Conservation (phyloP, 805 yeast species). For the Saccharomycopsis sp. region DNA sequence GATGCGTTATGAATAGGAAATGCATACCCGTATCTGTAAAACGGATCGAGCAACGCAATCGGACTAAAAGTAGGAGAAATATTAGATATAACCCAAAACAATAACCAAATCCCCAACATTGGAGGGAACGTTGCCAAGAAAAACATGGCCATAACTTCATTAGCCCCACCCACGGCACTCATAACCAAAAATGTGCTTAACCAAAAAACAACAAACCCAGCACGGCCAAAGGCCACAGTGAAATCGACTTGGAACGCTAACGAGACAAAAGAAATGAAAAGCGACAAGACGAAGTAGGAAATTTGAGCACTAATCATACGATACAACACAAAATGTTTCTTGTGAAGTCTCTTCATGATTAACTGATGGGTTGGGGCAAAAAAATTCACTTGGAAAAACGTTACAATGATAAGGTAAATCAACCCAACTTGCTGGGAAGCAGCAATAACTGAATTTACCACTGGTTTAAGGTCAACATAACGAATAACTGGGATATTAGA, state of each 20-base stretch:
- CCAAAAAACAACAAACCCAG: slow-evolving; percentile 67
- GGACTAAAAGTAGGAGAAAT: slow-evolving; percentile 58
- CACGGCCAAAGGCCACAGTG: slow-evolving; percentile 44
- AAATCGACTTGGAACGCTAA: slow-evolving; percentile 56
- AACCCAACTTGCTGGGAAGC: slow-evolving; percentile 67
- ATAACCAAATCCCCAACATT: slow-evolving; percentile 59
- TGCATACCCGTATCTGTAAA: slow-evolving; percentile 53
- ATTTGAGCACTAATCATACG: slow-evolving; percentile 40
- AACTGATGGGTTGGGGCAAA: slow-evolving; percentile 42
- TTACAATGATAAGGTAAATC: slow-evolving; percentile 55
- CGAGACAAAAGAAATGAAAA: slow-evolving; percentile 47
- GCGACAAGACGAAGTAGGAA: slow-evolving; percentile 45
- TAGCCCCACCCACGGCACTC: slow-evolving; percentile 62
- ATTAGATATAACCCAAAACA: slow-evolving; percentile 56
- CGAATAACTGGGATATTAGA: slow-evolving; percentile 29
- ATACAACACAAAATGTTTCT: slow-evolving; percentile 39
- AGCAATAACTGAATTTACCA: slow-evolving; percentile 35
- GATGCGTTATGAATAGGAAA: slow-evolving; percentile 63
- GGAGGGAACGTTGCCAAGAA: slow-evolving; percentile 50
- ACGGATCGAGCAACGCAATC: slow-evolving; percentile 29
- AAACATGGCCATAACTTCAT: slow-evolving; percentile 50
- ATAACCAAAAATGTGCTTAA: slow-evolving; percentile 51
- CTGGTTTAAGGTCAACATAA: slow-evolving; percentile 38
- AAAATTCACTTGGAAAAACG: slow-evolving; percentile 62
- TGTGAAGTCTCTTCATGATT: slow-evolving; percentile 34